Base-by-base conservation (phyloP, 1,139 yeast species). In the Pichia sp. region DNA sequence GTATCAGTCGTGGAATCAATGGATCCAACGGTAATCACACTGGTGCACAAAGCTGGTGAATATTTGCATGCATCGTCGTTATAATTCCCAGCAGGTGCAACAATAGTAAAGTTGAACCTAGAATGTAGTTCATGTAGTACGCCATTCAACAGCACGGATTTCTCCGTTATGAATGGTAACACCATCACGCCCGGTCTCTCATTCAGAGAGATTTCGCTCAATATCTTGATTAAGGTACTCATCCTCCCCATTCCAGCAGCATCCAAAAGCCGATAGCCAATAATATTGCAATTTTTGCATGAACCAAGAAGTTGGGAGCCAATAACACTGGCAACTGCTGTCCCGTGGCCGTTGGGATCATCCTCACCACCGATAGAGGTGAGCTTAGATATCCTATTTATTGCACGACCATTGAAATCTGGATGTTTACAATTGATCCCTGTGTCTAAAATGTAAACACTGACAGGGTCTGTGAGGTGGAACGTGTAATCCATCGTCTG, bases 41-140 rank as follows among this genome's bases (percentile, higher is more conserved):
- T 61, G 1, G 62, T 61, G 1, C 87, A 76, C 31, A 87, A 76
- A 0, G 93, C 91, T 0, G 96, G 96, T 38, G 88, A 79, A 23
- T 77, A 72, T 38, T 67, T 53, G 50, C 95, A 85, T 0, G 95
- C 88, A 52, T 83, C 74, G 11, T 67, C 56, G 47, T 78, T 77
- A 21, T 77, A 66, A 54, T 86, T 86, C 0, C 96, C 96, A 1
- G 94, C 95, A 0, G 95, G 93, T 2, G 72, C 87, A n/a, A 84
- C 84, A n/a, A 85, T 66, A 1, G 83, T 76, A 31, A 85, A 56
- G 0, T 94, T 95, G 1, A 77, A 67, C 8, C 67, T 64, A 5
- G 65, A 64, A 5, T 65, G 64, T 0, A 87, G 80, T 18, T 80
- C 83, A 15, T 34, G 14, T 11, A 36, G 24, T 18, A 36, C 13